These are phyloP conservation scores for Podaxis carcinomalis DNA, from an alignment of 768 basidiomycete species.

Conservation along the genomic window DNA sequence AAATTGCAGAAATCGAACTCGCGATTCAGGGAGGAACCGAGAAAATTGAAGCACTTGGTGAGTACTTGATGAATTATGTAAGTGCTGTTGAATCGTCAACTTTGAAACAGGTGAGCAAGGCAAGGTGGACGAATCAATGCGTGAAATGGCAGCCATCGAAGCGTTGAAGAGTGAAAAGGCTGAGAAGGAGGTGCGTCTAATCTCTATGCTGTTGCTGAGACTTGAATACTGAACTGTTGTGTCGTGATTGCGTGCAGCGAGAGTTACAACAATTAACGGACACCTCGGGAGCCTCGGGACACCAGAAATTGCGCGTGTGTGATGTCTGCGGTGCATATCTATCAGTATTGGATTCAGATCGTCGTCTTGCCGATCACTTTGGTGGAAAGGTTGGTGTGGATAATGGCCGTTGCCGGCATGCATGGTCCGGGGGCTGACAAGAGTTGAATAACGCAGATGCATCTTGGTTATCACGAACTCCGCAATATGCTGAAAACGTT, in stretches of 20 bases:
- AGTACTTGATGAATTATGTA: constrained; percentile 21
- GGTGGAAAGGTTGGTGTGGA: constrained; percentile 84
- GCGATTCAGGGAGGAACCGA: constrained; percentile 98
- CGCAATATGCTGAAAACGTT: constrained; percentile 91
- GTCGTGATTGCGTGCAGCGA: constrained; percentile 43
- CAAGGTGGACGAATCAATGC: constrained; percentile 99
- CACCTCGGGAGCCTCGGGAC: constrained; percentile 98
- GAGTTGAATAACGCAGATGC: constrained; percentile 67
- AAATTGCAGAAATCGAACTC: constrained; percentile 98
- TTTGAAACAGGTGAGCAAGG: constrained; percentile 80
- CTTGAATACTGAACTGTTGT: constrained; percentile 8
- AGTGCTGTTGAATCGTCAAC: constrained; percentile 12
- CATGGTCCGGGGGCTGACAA: constrained; percentile 17
- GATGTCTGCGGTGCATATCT: constrained; percentile 99
- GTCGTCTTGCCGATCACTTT: constrained; percentile 98
- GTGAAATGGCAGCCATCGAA: constrained; percentile 95
- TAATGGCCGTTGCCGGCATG: constrained; percentile 12
- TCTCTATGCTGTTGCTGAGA: constrained; percentile 12
- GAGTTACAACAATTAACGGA: constrained; percentile 96
- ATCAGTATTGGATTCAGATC: constrained; percentile 95
- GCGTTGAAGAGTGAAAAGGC: constrained; percentile 93
- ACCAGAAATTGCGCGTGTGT: constrained; percentile 99
- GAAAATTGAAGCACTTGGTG: constrained; percentile 92
- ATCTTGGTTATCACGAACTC: constrained; percentile 96
- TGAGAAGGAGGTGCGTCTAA: constrained; percentile 79